Percentiles rank a stretch among this genome's conserved stretches.
These are phyloP conservation scores for Juncus effusus DNA, from an alignment of 176 grass and related monocot genomes.

Conservation along the genomic window DNA sequence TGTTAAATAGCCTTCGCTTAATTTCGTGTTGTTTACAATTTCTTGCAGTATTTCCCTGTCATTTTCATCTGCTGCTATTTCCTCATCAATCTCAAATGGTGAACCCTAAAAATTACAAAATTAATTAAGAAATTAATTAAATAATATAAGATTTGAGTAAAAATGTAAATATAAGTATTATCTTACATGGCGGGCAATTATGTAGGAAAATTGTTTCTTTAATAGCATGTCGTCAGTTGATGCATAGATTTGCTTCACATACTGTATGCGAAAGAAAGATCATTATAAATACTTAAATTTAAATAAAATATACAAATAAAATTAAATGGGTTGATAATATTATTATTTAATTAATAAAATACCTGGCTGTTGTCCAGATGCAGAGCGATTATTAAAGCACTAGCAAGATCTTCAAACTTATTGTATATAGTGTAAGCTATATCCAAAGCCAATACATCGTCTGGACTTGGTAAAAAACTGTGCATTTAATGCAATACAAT, in stretches of 20 bases:
- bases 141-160: background rate
- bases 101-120: conserved; percentile 55
- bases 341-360: background rate
- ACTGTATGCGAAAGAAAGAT: conserved; percentile 46
- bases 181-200: conserved; percentile 85
- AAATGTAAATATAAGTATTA: background rate
- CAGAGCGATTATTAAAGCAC: conserved; percentile 67
- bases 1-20: conserved; percentile 85
- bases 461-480: conserved; percentile 69
- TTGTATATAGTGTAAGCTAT: conserved; percentile 89
- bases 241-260: conserved; percentile 87
- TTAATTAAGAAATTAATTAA: background rate
- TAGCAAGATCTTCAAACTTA: conserved; percentile 87
- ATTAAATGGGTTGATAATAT: background rate
- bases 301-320: background rate
- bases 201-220: conserved; percentile 95
- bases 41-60: conserved; percentile 84
- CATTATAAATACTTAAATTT: conserved; percentile 18
- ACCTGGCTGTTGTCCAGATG: conserved; percentile 77
- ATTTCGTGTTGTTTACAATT: conserved; percentile 77
- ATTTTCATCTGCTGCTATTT: conserved; percentile 78
- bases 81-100: conserved; percentile 77
- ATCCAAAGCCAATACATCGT: conserved; percentile 85
- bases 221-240: conserved; percentile 65
- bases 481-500: conserved; percentile 20